These are phyloP conservation scores for Ciborinia camelliae DNA, from an alignment of 2,329 filamentous ascomycete species.

Conservation along the genomic window DNA sequence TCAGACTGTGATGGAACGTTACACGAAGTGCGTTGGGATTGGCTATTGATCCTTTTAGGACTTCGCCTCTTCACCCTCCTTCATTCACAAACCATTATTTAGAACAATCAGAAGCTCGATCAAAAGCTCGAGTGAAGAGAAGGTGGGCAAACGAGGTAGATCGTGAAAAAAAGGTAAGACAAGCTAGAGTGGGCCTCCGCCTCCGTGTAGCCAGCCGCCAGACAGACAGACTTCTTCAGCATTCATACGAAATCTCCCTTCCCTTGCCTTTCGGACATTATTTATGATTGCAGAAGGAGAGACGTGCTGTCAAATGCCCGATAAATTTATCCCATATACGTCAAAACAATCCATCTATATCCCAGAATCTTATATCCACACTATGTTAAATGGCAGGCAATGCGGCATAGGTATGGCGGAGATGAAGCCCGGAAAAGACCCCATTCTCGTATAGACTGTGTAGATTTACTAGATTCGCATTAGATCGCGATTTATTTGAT, in stretches of 20 bases:
- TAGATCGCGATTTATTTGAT: not conserved
- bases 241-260: not conserved
- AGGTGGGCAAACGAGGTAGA: not conserved
- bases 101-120: not conserved
- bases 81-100: not conserved
- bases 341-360: not conserved
- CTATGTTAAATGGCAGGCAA: not conserved
- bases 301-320: not conserved
- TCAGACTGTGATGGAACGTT: slow-evolving; percentile 16
- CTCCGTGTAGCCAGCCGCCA: not conserved
- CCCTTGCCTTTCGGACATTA: not conserved
- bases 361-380: not conserved
- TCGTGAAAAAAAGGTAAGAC: slow-evolving; percentile 5
- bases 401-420: slow-evolving; percentile 6
- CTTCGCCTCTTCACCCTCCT: slow-evolving; percentile 9
- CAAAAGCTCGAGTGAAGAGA: not conserved
- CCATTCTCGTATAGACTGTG: not conserved
- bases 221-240: not conserved
- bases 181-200: slow-evolving; percentile 1
- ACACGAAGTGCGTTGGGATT: slow-evolving; percentile 9
- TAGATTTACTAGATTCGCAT: slow-evolving; percentile 1
- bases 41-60: slow-evolving; percentile 10
- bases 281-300: not conserved
- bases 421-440: not conserved
- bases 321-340: not conserved